Percentiles rank a stretch among this genome's conserved stretches.
Evolutionary conservation across 208 protist species (phyloP).

Genomic region (Acanthamoeba lenticulata): DNA sequence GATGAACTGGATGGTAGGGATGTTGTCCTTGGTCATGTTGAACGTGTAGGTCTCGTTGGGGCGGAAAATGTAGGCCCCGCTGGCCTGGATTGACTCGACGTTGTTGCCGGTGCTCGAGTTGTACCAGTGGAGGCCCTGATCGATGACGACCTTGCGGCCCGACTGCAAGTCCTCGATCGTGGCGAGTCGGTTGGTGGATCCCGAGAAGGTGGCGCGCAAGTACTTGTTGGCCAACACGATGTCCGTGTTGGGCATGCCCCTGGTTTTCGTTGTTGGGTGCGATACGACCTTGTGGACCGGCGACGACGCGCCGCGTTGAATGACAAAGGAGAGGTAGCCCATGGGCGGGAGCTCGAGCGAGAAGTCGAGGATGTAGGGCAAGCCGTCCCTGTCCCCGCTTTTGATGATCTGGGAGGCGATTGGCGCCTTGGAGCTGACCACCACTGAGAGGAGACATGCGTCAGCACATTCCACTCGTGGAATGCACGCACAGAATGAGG

Average conservation of each 20-base stretch:
- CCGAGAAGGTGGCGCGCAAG: neutral
- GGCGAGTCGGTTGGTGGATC: neutral
- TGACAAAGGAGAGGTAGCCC: slow-evolving; percentile 65
- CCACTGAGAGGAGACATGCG: too few relatives aligned
- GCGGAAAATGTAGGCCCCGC: slow-evolving; percentile 20
- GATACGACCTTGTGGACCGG: too few relatives aligned
- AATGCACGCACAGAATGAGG: too few relatives aligned
- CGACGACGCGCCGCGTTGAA: neutral
- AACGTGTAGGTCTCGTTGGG: slow-evolving; percentile 17
- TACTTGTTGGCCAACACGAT: neutral
- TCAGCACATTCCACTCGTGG: too few relatives aligned
- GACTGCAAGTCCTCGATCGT: neutral
- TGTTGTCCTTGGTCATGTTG: neutral
- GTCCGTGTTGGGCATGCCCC: too few relatives aligned
- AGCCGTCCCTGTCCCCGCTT: neutral
- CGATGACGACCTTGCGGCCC: neutral
- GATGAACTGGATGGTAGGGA: neutral
- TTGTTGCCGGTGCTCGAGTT: slow-evolving; percentile 26
- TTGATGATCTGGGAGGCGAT: neutral
- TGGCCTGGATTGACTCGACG: neutral
- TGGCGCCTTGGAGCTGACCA: slow-evolving; percentile 3
- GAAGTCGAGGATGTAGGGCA: neutral
- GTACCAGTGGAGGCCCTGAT: slow-evolving; percentile 14
- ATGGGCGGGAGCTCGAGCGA: slow-evolving; percentile 49
- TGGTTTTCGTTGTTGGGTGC: too few relatives aligned